Conservation (phyloP, 1,284 basidiomycete genomes). For the Moniliella sp. region DNA sequence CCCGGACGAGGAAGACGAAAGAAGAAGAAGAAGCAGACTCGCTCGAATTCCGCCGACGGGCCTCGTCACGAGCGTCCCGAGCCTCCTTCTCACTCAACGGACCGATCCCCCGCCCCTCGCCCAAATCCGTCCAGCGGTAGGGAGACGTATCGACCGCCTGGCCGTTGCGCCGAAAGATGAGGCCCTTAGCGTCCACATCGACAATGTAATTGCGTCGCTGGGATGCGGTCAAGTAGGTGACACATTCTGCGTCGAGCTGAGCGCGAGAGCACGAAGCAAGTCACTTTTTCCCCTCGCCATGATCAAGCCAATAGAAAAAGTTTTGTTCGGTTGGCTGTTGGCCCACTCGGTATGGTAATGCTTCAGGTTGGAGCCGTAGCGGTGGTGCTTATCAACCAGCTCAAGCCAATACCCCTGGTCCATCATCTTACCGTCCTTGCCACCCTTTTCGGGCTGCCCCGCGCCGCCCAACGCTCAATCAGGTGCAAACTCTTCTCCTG, state of each 20-base stretch:
- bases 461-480: no score
- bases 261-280: constrained; percentile 48
- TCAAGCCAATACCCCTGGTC: no score
- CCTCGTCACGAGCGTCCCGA: constrained; percentile 2
- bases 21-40: constrained; percentile 6
- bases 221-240: constrained; percentile 37
- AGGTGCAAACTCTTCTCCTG: no score
- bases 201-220: constrained; percentile 54
- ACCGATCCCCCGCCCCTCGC: constrained; percentile 27
- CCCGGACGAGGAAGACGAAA: no score
- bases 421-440: no score
- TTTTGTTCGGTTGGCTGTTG: constrained; percentile 11
- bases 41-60: not conserved
- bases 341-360: constrained; percentile 18
- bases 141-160: constrained; percentile 38
- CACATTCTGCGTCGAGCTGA: constrained; percentile 46
- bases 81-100: constrained; percentile 14
- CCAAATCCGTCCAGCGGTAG: constrained; percentile 19
- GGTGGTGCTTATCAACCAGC: constrained; percentile 5
- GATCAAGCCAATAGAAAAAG: constrained; percentile 44
- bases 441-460: no score
- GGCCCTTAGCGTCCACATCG: constrained; percentile 43
- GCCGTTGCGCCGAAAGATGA: constrained; percentile 51
- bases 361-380: constrained; percentile 24
- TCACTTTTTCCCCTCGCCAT: constrained; percentile 47